Evolutionary conservation across 345 rosid genomes (phyloP), one percentile per base, ranked within the genome.

Genomic region (Eucalyptus sp.): DNA sequence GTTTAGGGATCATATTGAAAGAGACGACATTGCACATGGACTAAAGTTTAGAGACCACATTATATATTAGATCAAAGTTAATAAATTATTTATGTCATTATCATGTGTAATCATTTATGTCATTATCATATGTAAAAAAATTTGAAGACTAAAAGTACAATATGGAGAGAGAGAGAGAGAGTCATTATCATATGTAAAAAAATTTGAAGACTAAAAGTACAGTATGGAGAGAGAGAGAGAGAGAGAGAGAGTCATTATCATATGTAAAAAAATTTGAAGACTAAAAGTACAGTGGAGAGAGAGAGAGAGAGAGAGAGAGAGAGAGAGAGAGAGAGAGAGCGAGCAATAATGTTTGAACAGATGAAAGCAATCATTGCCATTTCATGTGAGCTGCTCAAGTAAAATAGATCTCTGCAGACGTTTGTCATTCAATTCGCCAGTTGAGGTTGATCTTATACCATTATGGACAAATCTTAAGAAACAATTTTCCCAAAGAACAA

Each of bases 11-110:
- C 25, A 52, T 20, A 52, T 52, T 18, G 10, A 52, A 52, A 52
- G 8, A 52, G 2, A 52, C 1, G 4, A 1, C 5, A 52, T 52
- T 52, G 10, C 25, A 52, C 2, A 52, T 18, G 0, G 0, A 52
- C 10, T 52, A 52, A 52, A 22, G 62, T 56, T 56, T 24, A 56
- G 3, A 56, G 3, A 56, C 0, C 29, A 56, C 3, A 0, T 20
- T 22, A 56, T 22, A 22, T 56, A 56, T 56, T 22, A 56, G 0
- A 0, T 16, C 3, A 56, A 24, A 56, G 0, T 22, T 22, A 0
- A 52, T 52, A 52, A 56, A 24, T 56, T 8, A 56, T 4, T 24
- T 56, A 10, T 56, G 13, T 24, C 62, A 56, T 56, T 56, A 11
- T 56, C 6, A 22, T 56, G 4, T 7, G 43, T 24, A 56, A 56